Conservation (phyloP, 2,329 filamentous ascomycete species). For the Zymoseptoria tritici region DNA sequence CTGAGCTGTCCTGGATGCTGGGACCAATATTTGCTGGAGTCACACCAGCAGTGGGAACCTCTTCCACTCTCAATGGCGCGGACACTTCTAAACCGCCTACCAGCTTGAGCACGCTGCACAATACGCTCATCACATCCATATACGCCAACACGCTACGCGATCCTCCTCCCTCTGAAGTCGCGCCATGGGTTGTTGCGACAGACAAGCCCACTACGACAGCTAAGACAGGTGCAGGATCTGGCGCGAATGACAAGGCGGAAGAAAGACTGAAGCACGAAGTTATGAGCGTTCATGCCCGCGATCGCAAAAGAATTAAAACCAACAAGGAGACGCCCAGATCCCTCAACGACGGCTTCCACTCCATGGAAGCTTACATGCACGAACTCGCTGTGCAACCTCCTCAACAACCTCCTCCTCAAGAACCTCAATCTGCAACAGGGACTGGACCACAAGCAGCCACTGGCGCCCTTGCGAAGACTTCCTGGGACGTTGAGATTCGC, state of each 20-base stretch:
- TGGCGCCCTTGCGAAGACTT: conserved; percentile 27
- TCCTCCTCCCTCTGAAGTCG: conserved; percentile 51
- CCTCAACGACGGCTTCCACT: conserved; percentile 18
- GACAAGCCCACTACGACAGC: conserved; percentile 71
- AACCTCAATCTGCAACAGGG: conserved; percentile 17
- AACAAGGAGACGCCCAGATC: conserved; percentile 18
- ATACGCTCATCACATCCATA: conserved; percentile 53
- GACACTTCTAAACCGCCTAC: not conserved
- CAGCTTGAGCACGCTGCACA: conserved; percentile 44
- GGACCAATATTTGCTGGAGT: conserved; percentile 38
- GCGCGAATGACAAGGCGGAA: conserved; percentile 53
- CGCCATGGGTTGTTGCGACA: conserved; percentile 57
- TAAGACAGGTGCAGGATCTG: conserved; percentile 39
- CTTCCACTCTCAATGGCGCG: not conserved
- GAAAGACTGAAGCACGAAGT: conserved; percentile 57
- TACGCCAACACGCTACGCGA: conserved; percentile 54
- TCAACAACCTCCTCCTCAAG: conserved; percentile 9
- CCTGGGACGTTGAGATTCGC: conserved; percentile 59
- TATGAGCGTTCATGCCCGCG: conserved; percentile 54
- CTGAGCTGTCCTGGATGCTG: conserved; percentile 51
- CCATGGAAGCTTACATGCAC: conserved; percentile 22
- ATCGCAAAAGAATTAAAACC: conserved; percentile 45
- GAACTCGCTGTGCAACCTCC: conserved; percentile 24
- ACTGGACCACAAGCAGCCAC: conserved; percentile 6
- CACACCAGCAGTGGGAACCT: not conserved